These are phyloP conservation scores for Dentipellis sp. DNA, from an alignment of 768 basidiomycete species.

Conservation along the genomic window DNA sequence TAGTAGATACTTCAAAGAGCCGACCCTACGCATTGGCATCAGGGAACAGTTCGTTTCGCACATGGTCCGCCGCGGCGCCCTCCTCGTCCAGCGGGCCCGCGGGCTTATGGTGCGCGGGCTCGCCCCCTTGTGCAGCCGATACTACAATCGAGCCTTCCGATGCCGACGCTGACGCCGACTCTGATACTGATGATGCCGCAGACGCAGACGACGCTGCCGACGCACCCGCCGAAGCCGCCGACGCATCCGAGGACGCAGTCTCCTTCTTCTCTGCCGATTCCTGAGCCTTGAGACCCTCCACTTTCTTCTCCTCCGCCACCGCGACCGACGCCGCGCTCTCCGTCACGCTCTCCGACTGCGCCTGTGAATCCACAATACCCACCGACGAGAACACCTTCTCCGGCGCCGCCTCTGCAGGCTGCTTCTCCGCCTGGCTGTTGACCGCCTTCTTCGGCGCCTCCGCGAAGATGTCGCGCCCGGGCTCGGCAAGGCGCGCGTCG, in stretches of 20 bases:
- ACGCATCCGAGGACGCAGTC: neutral
- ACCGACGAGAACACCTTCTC: conserved; percentile 4
- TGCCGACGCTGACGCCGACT: neutral
- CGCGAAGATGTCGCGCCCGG: conserved; percentile 68
- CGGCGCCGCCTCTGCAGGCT: neutral
- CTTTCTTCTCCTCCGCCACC: neutral
- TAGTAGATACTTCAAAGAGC: neutral
- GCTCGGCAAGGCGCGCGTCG: conserved; percentile 50
- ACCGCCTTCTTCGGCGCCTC: conserved; percentile 35
- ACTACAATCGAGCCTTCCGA: neutral
- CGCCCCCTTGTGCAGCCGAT: neutral
- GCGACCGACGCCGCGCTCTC: neutral
- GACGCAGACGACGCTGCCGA: neutral
- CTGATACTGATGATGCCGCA: neutral
- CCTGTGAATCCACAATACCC: neutral
- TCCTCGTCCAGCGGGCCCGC: conserved; percentile 22
- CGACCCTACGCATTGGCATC: conserved; percentile 9
- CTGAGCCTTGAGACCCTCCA: neutral
- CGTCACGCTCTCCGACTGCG: neutral
- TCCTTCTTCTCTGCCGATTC: neutral
- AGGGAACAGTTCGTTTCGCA: conserved; percentile 28
- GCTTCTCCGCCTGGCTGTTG: conserved; percentile 31
- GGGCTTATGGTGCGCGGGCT: neutral
- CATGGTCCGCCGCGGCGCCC: conserved; percentile 27
- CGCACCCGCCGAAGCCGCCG: neutral